Base-by-base conservation (phyloP, 1,139 yeast genomes). In the Lodderomyces orthopsilosis region DNA sequence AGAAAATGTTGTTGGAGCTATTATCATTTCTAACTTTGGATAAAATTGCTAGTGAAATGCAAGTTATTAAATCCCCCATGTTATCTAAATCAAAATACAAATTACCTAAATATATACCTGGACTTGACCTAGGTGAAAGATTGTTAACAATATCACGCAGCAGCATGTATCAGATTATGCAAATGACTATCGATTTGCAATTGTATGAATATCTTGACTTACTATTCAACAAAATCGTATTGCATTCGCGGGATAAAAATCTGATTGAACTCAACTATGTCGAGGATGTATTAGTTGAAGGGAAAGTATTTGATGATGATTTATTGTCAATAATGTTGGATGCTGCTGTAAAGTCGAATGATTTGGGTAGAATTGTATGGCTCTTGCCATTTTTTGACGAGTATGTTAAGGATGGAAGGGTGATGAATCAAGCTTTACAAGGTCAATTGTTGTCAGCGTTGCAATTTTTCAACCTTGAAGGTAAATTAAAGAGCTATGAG, bases 301-400 rank as follows among this genome's bases (percentile, higher is more conserved):
- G 40, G 1, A 27, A 19, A 28, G 46, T 68, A 1, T 65, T 68
- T 46, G 57, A 61, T 23, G 57, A 58, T 30, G 55, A 57, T 10
- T 46, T 70, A 27, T 48, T 68, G 41, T 50, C 53, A 28, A 44
- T 67, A 6, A 45, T 68, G 36, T 46, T 69, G 7, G 50, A 54
- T 22, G 63, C 65, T 2, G 58, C 66, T 38, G 45, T 55, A 8
- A 50, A 54, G 18, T 46, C 53, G 14, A 38, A 43, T 30, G 75
- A 70, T 48, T 46, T 62, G 44, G 75, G 74, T 3, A 50, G 75
- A 36, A 48, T 68, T 22, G 58, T 68, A 62, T 70, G 75, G 75
- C 43, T 69, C 13, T 54, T 66, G 22, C 74, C 73, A 1, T 65
- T 65, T 49, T 54, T 70, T 42, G 74, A 70, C 46, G 49, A 51